A percentile compares a stretch with the other conserved stretches of the same genome.
These are phyloP conservation scores for Arthrobotrys megalospora DNA, from an alignment of 2,329 filamentous ascomycete species.

Conservation along the genomic window DNA sequence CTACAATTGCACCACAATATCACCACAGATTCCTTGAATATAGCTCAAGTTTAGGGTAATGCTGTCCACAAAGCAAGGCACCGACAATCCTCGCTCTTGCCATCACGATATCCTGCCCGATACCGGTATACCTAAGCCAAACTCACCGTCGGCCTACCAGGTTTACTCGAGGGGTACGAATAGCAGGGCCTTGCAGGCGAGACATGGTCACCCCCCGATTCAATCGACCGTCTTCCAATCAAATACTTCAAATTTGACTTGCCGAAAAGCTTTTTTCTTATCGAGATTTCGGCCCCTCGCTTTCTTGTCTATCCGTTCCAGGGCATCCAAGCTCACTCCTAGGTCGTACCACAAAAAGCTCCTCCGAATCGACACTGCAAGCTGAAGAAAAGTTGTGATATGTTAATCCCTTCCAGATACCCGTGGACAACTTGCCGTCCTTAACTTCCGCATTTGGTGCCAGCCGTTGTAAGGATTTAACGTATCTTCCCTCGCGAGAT, in stretches of 20 bases:
- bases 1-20: constrained; percentile 31
- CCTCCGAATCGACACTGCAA: constrained; percentile 17
- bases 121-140: not conserved
- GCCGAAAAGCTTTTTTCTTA: constrained; percentile 9
- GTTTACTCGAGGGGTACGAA: constrained; percentile 17
- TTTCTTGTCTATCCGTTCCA: constrained; percentile 15
- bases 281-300: constrained; percentile 31
- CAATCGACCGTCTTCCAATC: constrained; percentile 4
- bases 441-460: constrained; percentile 44
- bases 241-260: constrained; percentile 9
- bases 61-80: not conserved
- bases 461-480: constrained; percentile 28
- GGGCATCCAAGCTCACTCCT: not conserved
- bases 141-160: constrained; percentile 26
- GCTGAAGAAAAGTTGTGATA: constrained; percentile 24
- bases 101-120: constrained; percentile 1
- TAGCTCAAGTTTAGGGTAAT: not conserved
- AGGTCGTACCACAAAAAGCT: constrained; percentile 30
- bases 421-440: constrained; percentile 35
- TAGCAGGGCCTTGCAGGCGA: constrained; percentile 28
- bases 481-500: constrained; percentile 14
- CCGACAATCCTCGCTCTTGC: constrained; percentile 11
- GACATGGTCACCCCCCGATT: constrained; percentile 3
- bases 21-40: not conserved
- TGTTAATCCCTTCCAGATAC: constrained; percentile 17